These are phyloP conservation scores for Helicostylum pulchrum DNA, from an alignment of 192 early-diverging fungal species.

Conservation along the genomic window DNA sequence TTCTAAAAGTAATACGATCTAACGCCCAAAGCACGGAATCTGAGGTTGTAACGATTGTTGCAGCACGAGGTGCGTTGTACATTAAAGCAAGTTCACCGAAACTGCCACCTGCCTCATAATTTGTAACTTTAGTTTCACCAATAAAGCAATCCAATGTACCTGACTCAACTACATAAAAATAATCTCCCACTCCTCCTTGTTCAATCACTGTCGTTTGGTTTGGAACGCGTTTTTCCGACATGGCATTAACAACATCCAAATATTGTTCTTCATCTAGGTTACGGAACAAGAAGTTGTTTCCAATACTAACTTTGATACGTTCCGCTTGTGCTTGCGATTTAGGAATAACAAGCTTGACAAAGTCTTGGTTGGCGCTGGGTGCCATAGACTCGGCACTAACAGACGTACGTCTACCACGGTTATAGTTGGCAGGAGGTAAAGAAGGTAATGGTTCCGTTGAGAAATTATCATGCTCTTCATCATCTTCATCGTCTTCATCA, in stretches of 20 bases:
- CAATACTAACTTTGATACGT: slow-evolving; percentile 77
- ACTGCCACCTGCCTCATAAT: slow-evolving; percentile 80
- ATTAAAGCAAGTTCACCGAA: slow-evolving; percentile 99
- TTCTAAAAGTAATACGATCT: slow-evolving; percentile 95
- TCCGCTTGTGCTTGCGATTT: slow-evolving; percentile 85
- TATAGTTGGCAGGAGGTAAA: slow-evolving; percentile 57
- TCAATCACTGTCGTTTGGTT: slow-evolving; percentile 78
- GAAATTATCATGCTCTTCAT: slow-evolving; percentile 66
- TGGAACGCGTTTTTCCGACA: slow-evolving; percentile 86
- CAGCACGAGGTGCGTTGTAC: slow-evolving; percentile 98
- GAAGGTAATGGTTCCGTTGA: slow-evolving; percentile 31
- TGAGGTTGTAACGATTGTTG: slow-evolving; percentile 83
- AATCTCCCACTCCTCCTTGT: slow-evolving; percentile 96
- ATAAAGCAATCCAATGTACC: slow-evolving; percentile 91
- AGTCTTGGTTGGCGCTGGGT: slow-evolving; percentile 77
- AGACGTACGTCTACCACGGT: slow-evolving; percentile 88
- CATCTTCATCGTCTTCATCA: slow-evolving; percentile 46
- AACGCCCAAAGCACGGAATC: slow-evolving; percentile 93
- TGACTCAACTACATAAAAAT: slow-evolving; percentile 95
- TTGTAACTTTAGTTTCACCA: slow-evolving; percentile 66
- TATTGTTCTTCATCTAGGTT: slow-evolving; percentile 95
- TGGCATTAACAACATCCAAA: slow-evolving; percentile 91
- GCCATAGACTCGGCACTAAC: slow-evolving; percentile 97
- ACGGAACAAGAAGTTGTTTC: slow-evolving; percentile 92
- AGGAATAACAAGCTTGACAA: slow-evolving; percentile 81